Evolutionary conservation across 805 yeast genomes (phyloP), one percentile per base, ranked within the genome.

Genomic region (Torulaspora franciscae): DNA sequence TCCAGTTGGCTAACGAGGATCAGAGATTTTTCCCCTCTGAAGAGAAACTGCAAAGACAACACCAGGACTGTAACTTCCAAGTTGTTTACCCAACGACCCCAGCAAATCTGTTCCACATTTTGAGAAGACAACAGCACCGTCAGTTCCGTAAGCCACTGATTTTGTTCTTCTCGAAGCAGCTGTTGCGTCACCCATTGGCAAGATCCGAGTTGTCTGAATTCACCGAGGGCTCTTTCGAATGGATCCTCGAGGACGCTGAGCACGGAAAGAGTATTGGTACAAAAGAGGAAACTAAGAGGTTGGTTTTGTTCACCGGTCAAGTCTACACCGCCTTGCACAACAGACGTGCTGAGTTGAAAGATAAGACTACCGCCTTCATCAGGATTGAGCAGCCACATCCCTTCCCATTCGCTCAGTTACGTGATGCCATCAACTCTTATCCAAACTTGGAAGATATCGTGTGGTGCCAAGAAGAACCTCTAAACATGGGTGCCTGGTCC

Each of bases 111-210:
- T 93, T 93, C 95, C 99, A 93, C 69, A 74, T 90, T 64, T 72
- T 91, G 68, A 86, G 99, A 79, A 85, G 99, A 76, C 99, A 93
- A 78, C 90, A 89, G 89, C 98, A 91, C 73, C 87, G 99, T 73
- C 97, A 91, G 74, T 93, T 93, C 77, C 84, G 99, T 76, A 84
- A 85, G 69, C 93, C 99, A 47, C 76, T 93, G 72, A 74, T 80
- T 44, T 63, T 87, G 52, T 79, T 91, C 72, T 89, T 93, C 79
- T 91, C 98, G 45, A 93, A 93, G 74, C 82, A 88, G 45, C 77
- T 93, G 69, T 76, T 93, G 68, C 86, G 99, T 77, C 96, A 90
- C 66, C 99, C 99, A 71, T 79, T 93, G 68, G 99, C 99, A 44
- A 81, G 95, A 74, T 89, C 97, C 32, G 58, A 71, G 37, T 71